phyloP scores from a whole-genome alignment of 192 early-diverging fungal species.

The Backusella mclennaniae region DNA sequence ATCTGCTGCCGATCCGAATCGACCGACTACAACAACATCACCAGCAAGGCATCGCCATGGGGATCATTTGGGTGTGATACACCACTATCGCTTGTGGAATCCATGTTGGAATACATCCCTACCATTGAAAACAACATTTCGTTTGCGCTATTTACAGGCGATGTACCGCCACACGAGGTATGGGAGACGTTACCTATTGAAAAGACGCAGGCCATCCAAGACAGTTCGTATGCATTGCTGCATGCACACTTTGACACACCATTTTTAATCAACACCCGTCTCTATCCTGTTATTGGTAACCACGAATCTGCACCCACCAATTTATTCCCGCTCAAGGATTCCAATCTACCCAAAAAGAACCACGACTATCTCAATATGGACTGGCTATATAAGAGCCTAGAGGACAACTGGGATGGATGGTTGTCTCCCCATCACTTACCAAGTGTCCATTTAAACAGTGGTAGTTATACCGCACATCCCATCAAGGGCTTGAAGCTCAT shows the following conservation, averaged over 20 bases:
- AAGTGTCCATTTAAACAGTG: constrained; percentile 43
- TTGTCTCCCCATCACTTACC: constrained; percentile 5
- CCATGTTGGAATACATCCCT: constrained; percentile 45
- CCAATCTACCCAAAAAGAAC: constrained; percentile 7
- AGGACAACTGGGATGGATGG: constrained; percentile 52
- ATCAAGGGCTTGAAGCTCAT: constrained; percentile 44
- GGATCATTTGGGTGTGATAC: constrained; percentile 42
- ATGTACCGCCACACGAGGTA: constrained; percentile 54
- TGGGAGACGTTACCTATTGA: constrained; percentile 44
- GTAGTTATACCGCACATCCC: constrained; percentile 48
- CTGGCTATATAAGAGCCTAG: constrained; percentile 48
- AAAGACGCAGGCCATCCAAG: constrained; percentile 38
- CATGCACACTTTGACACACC: constrained; percentile 34
- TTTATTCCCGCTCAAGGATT: constrained; percentile 27
- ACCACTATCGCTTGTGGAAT: constrained; percentile 42
- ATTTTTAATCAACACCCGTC: constrained; percentile 26
- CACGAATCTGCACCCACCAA: constrained; percentile 54
- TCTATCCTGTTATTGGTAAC: constrained; percentile 54
- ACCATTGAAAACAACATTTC: constrained; percentile 32
- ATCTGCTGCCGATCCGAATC: constrained; percentile 49
- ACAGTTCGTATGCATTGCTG: constrained; percentile 33
- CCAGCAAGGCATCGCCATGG: constrained; percentile 33
- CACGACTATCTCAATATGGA: constrained; percentile 23
- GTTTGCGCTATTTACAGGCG: constrained; percentile 52
- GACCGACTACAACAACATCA: constrained; percentile 27